Percentiles rank a stretch among this genome's conserved stretches.
Evolutionary conservation across 345 rosid genomes (phyloP).

Genomic region (Eucalyptus cloeziana): DNA sequence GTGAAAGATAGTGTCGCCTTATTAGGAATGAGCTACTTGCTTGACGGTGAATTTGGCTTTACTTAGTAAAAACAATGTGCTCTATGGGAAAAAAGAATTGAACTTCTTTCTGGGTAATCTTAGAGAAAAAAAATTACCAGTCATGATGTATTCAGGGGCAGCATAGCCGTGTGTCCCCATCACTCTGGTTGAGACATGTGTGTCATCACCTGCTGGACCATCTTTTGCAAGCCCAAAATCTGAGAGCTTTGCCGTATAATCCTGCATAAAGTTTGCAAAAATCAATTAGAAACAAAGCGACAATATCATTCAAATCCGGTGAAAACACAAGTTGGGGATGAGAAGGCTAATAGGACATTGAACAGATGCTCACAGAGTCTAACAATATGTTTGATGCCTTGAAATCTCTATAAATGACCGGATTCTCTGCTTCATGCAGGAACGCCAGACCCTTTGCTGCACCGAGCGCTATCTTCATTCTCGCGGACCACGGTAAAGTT

Average conservation of each 20-base stretch:
- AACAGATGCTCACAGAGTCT: slow-evolving; percentile 46
- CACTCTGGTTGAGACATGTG: slow-evolving; percentile 83
- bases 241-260: slow-evolving; percentile 69
- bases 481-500: slow-evolving; percentile 77
- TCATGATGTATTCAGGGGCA: slow-evolving; percentile 93
- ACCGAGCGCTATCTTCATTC: slow-evolving; percentile 84
- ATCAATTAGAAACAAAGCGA: not conserved
- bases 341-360: not conserved
- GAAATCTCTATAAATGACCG: slow-evolving; percentile 84
- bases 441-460: slow-evolving; percentile 86
- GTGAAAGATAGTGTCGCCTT: not conserved
- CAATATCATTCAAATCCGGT: not conserved
- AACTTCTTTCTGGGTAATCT: not conserved
- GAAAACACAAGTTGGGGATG: not conserved
- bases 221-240: slow-evolving; percentile 92
- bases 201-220: slow-evolving; percentile 89
- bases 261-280: slow-evolving; percentile 18
- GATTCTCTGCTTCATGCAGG: slow-evolving; percentile 71
- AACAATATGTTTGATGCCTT: slow-evolving; percentile 82
- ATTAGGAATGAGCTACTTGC: not conserved
- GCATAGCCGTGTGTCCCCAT: slow-evolving; percentile 99
- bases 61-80: not conserved
- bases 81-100: not conserved
- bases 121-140: slow-evolving; percentile 24
- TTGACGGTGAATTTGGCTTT: not conserved